Percentiles rank a stretch among this genome's conserved stretches.
Evolutionary conservation across 345 rosid species (phyloP).

Genomic region (Citrus unshiu): DNA sequence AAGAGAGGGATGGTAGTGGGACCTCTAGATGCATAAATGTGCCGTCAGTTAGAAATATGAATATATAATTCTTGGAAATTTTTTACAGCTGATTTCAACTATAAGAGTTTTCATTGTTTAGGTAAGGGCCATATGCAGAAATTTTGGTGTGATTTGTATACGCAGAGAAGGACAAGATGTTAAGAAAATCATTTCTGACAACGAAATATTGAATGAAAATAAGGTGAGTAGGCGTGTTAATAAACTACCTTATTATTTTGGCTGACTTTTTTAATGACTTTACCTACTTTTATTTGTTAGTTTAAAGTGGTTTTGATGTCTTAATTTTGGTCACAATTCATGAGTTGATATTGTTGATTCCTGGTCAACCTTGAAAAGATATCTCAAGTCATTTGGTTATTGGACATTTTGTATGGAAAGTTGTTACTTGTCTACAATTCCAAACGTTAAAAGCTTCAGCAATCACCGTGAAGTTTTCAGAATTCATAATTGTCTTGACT

Average conservation of each 20-base stretch:
- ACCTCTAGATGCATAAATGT: not conserved
- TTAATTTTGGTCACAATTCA: not conserved
- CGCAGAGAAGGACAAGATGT: slow-evolving; percentile 78
- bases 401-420: not conserved
- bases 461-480: not conserved
- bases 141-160: slow-evolving; percentile 83
- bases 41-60: not conserved
- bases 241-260: not conserved
- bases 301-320: not conserved
- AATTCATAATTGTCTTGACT: not conserved
- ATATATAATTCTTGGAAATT: not conserved
- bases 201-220: slow-evolving; percentile 47
- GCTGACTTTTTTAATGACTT: not conserved
- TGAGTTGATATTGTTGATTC: not conserved
- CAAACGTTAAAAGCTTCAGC: not conserved
- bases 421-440: slow-evolving; percentile 3
- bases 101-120: slow-evolving; percentile 12
- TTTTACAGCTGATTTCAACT: not conserved
- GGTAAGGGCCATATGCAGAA: slow-evolving; percentile 63
- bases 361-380: not conserved
- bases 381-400: not conserved
- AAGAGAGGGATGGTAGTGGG: not conserved
- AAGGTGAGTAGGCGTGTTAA: slow-evolving; percentile 28
- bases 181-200: slow-evolving; percentile 46
- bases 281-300: not conserved